Conservation (phyloP, 352 stramenopile species). For the Phytophthora tubulina region DNA sequence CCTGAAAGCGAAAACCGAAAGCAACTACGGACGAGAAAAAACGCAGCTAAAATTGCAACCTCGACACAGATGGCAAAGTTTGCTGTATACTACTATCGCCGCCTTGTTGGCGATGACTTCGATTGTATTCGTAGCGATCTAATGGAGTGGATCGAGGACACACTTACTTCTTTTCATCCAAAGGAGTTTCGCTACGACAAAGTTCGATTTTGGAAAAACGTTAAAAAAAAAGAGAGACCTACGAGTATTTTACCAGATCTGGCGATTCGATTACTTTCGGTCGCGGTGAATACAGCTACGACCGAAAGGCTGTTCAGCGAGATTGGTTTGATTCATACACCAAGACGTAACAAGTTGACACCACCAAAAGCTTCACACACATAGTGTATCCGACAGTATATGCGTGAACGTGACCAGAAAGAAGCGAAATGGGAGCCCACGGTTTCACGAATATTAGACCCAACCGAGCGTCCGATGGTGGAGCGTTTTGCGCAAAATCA, state of each 20-base stretch:
- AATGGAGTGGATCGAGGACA: constrained; percentile 5
- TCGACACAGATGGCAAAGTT: constrained; percentile 7
- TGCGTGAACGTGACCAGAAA: not conserved
- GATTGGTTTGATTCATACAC: not conserved
- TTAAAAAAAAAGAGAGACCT: not conserved
- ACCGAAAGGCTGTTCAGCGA: constrained; percentile 1
- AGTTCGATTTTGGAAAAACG: constrained; percentile 4
- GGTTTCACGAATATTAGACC: not conserved
- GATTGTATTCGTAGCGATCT: constrained; percentile 9
- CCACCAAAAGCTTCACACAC: constrained; percentile 1
- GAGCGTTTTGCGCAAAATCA: not conserved
- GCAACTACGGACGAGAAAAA: not conserved
- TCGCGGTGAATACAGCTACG: constrained; percentile 1
- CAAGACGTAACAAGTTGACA: not conserved
- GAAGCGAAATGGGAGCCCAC: not conserved
- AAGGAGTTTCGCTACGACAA: not conserved
- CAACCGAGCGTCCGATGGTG: not conserved
- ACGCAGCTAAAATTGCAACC: constrained; percentile 2
- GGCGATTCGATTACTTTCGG: constrained; percentile 1
- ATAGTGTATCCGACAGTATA: constrained; percentile 1
- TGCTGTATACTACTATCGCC: constrained; percentile 6
- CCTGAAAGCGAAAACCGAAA: not conserved
- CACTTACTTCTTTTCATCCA: not conserved
- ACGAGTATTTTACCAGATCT: constrained; percentile 1
- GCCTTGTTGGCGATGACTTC: not conserved